These are phyloP conservation scores for Aspergillus sergii DNA, from an alignment of 2,329 filamentous ascomycete genomes.

Conservation along the genomic window DNA sequence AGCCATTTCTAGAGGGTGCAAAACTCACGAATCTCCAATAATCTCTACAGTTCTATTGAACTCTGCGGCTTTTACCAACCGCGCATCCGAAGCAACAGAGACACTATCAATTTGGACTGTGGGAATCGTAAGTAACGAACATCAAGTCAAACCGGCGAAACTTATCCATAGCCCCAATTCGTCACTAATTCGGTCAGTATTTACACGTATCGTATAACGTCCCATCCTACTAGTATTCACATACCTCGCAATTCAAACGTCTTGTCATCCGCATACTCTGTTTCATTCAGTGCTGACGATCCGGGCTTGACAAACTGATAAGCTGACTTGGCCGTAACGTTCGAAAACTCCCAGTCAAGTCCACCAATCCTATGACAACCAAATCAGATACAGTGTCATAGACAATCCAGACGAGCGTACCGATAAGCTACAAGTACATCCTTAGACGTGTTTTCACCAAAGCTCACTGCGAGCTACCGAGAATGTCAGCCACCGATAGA, in stretches of 20 bases:
- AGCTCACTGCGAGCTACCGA: constrained; percentile 52
- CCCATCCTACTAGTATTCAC: not conserved
- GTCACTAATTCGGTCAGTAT: constrained; percentile 45
- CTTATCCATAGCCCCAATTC: constrained; percentile 60
- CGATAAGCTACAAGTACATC: constrained; percentile 57
- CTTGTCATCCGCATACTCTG: constrained; percentile 46
- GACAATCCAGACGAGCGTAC: constrained; percentile 11
- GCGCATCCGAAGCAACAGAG: constrained; percentile 49
- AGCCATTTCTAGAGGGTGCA: constrained; percentile 31
- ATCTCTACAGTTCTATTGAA: constrained; percentile 44
- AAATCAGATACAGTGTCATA: not conserved
- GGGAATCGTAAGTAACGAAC: constrained; percentile 16
- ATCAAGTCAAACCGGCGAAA: not conserved
- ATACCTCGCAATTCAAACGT: constrained; percentile 56
- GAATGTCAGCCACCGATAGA: not conserved
- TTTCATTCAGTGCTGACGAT: constrained; percentile 44
- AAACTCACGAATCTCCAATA: constrained; percentile 44
- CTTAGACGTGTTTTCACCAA: constrained; percentile 54
- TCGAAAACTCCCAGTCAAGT: constrained; percentile 63
- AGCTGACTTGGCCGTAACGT: constrained; percentile 58
- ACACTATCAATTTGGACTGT: constrained; percentile 57
- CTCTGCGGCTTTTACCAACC: constrained; percentile 47
- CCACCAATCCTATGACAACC: constrained; percentile 50
- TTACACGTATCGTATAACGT: not conserved
- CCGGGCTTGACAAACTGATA: constrained; percentile 54